A percentile compares a stretch with the other conserved stretches of the same genome.
phyloP scores from a whole-genome alignment of 768 basidiomycete genomes.

The Trametopsis cervina region DNA sequence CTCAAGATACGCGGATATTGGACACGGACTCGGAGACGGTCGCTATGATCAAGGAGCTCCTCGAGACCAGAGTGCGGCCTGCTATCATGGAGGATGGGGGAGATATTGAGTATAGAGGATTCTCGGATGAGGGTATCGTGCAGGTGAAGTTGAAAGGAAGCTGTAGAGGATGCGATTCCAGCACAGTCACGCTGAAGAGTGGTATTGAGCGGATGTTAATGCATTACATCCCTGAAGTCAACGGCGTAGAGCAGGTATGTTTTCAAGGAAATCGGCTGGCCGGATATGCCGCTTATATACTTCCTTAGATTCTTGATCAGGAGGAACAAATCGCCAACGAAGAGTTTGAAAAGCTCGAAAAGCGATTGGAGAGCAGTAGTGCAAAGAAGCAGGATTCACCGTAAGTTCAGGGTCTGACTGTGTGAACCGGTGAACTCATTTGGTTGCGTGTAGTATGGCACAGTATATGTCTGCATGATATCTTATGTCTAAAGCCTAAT shows the following conservation, averaged over 20 bases:
- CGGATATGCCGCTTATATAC: neutral
- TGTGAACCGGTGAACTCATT: slow-evolving; percentile 4
- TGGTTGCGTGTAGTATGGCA: slow-evolving; percentile 49
- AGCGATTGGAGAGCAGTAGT: slow-evolving; percentile 42
- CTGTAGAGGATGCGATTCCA: slow-evolving; percentile 92
- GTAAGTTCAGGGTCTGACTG: slow-evolving; percentile 30
- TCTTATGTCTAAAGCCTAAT: no score
- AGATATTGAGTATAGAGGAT: slow-evolving; percentile 93
- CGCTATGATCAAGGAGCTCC: slow-evolving; percentile 96
- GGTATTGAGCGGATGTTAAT: slow-evolving; percentile 99
- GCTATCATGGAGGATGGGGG: slow-evolving; percentile 99
- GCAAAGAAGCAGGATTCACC: slow-evolving; percentile 34
- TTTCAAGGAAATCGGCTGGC: neutral
- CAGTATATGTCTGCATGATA: slow-evolving; percentile 73
- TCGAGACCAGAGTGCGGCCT: slow-evolving; percentile 92
- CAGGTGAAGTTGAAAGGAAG: slow-evolving; percentile 92
- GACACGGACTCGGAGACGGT: slow-evolving; percentile 96
- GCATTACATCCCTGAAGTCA: slow-evolving; percentile 98
- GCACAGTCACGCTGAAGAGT: slow-evolving; percentile 90
- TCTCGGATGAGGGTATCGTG: slow-evolving; percentile 78
- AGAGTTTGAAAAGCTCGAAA: slow-evolving; percentile 86
- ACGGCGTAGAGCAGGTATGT: slow-evolving; percentile 80
- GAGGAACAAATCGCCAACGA: slow-evolving; percentile 83
- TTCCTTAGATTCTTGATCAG: slow-evolving; percentile 69
- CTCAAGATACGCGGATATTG: slow-evolving; percentile 88